Percentiles rank a stretch among this genome's conserved stretches.
These are phyloP conservation scores for Ensete glaucum DNA, from an alignment of 176 grass and related monocot species.

Conservation along the genomic window DNA sequence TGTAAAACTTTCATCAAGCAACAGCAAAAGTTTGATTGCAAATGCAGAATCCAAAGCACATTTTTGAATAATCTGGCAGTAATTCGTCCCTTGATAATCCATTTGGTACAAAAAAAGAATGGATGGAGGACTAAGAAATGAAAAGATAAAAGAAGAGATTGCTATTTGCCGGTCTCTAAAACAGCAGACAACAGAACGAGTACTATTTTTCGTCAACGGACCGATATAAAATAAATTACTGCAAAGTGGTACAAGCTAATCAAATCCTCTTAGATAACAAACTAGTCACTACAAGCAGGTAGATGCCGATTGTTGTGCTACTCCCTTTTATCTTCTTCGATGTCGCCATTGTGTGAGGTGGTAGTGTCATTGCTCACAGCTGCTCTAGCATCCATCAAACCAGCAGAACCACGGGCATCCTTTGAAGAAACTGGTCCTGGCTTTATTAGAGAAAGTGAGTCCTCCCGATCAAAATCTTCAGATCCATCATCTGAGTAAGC, in stretches of 20 bases:
- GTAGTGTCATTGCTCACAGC: conserved; percentile 16
- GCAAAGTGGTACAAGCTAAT: not conserved
- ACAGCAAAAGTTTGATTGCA: not conserved
- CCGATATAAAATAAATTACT: not conserved
- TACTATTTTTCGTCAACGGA: not conserved
- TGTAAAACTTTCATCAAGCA: not conserved
- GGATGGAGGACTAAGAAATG: not conserved
- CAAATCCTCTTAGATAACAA: not conserved
- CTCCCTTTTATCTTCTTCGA: conserved; percentile 93
- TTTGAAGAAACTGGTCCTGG: conserved; percentile 61
- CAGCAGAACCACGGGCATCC: conserved; percentile 37
- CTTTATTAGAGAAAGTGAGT: conserved; percentile 76
- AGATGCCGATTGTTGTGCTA: conserved; percentile 5
- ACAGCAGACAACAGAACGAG: not conserved
- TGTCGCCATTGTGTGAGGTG: conserved; percentile 37
- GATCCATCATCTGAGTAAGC: conserved; percentile 66
- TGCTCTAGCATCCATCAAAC: conserved; percentile 43
- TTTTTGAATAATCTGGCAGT: not conserved
- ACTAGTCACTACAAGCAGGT: not conserved
- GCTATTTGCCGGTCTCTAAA: not conserved
- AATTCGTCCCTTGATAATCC: not conserved
- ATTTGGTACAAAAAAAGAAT: conserved; percentile 5
- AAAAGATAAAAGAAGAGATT: not conserved
- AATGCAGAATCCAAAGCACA: not conserved
- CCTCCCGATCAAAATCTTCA: conserved; percentile 75